These are phyloP conservation scores for Wickerhamiella galacta DNA, from an alignment of 805 yeast species.

Conservation along the genomic window DNA sequence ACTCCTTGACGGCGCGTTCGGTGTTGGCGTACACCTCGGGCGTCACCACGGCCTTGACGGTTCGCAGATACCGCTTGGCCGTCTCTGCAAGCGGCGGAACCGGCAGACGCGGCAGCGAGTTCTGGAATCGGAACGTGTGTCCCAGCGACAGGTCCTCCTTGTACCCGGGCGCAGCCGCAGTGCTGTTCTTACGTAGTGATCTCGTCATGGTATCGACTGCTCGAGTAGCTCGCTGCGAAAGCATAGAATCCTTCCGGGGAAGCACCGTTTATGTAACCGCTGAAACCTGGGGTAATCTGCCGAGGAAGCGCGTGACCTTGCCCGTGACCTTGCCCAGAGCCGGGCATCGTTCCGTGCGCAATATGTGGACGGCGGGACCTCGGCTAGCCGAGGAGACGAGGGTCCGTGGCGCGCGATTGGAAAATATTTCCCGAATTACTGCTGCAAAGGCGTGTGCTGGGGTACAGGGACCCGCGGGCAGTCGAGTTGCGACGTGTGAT, in stretches of 20 bases:
- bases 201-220: background rate
- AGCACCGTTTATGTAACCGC: background rate
- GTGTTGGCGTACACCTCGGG: constrained; percentile 38
- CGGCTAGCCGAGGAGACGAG: too few species aligned
- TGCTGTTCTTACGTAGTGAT: constrained; percentile 18
- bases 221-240: background rate
- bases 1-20: constrained; percentile 43
- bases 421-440: too few species aligned
- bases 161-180: constrained; percentile 19
- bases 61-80: constrained; percentile 45
- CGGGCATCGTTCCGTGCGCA: too few species aligned
- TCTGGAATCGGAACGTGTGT: constrained; percentile 54
- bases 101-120: constrained; percentile 64
- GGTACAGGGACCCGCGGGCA: too few species aligned
- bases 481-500: too few species aligned
- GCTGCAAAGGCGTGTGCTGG: too few species aligned
- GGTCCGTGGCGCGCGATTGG: too few species aligned
- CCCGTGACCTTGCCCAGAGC: too few species aligned
- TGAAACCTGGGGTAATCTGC: too few species aligned
- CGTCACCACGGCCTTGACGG: constrained; percentile 50
- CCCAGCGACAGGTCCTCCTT: constrained; percentile 34
- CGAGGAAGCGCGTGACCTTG: too few species aligned
- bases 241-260: background rate
- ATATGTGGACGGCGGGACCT: too few species aligned
- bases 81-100: constrained; percentile 71